These are phyloP conservation scores for Pleomassaria siparia DNA, from an alignment of 2,329 filamentous ascomycete species.

Conservation along the genomic window DNA sequence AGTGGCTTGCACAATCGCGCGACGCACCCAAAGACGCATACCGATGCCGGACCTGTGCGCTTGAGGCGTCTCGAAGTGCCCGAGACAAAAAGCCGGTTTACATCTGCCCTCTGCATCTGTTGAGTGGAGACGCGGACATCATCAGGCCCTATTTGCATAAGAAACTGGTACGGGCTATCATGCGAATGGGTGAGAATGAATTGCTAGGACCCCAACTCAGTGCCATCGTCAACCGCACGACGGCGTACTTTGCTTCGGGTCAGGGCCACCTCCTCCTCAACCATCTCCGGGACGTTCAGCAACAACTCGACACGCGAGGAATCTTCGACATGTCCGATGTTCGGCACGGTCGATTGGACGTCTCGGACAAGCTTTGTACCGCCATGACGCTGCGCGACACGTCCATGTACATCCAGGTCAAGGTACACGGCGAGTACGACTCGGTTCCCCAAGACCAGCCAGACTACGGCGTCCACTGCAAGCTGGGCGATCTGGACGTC, in stretches of 20 bases:
- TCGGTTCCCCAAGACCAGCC: not conserved
- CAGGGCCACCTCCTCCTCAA: constrained; percentile 41
- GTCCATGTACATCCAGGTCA: constrained; percentile 44
- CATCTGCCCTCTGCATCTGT: constrained; percentile 46
- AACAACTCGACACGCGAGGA: constrained; percentile 42
- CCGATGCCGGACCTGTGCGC: constrained; percentile 51
- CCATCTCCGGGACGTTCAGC: constrained; percentile 42
- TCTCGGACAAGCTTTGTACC: constrained; percentile 23
- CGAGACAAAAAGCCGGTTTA: constrained; percentile 19
- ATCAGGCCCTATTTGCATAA: constrained; percentile 18
- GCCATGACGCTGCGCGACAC: constrained; percentile 54
- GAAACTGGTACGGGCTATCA: constrained; percentile 13
- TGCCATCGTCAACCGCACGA: constrained; percentile 14
- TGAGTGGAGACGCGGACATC: constrained; percentile 26
- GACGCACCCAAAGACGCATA: constrained; percentile 43
- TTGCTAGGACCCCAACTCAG: no score
- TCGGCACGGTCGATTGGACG: not conserved
- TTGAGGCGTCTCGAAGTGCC: constrained; percentile 38
- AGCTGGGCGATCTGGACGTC: constrained; percentile 51
- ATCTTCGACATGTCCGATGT: constrained; percentile 18
- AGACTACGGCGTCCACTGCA: constrained; percentile 40
- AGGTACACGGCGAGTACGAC: not conserved
- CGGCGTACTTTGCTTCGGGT: constrained; percentile 29
- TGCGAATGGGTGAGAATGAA: no score
- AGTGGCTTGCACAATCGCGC: constrained; percentile 52